Evolutionary conservation across 108 stramenopile genomes (phyloP).

Genomic region (Cyclotella atomus): DNA sequence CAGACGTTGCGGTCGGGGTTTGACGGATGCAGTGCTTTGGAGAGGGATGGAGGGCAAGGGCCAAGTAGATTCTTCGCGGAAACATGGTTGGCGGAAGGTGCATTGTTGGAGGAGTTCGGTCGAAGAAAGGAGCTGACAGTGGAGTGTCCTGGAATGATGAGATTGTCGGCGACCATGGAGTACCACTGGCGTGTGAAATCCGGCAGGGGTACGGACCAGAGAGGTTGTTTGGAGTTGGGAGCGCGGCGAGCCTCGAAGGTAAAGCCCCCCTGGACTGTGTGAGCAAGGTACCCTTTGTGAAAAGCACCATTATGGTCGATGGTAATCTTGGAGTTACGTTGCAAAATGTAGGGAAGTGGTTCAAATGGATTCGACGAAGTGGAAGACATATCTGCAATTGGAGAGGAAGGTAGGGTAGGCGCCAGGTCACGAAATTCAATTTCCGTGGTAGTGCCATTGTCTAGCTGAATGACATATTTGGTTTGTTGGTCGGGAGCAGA

Average conservation of each 20-base stretch:
- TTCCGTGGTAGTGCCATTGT: background rate
- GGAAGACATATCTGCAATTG: background rate
- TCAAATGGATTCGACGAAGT: background rate
- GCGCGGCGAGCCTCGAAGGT: background rate
- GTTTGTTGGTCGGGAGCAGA: background rate
- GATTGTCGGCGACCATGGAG: slow-evolving; percentile 1
- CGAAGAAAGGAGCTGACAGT: slow-evolving; percentile 5
- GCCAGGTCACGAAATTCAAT: background rate
- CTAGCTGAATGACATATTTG: background rate
- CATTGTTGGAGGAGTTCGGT: slow-evolving; percentile 12
- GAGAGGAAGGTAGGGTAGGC: background rate
- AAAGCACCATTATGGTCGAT: slow-evolving; percentile 11
- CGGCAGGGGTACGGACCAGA: slow-evolving; percentile 6
- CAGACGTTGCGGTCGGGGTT: slow-evolving; percentile 16
- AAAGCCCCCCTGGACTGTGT: slow-evolving; percentile 1
- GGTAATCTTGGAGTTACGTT: slow-evolving; percentile 18
- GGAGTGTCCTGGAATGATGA: slow-evolving; percentile 7
- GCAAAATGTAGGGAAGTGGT: background rate
- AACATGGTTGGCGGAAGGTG: slow-evolving; percentile 5
- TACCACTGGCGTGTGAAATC: slow-evolving; percentile 10
- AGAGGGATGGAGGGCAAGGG: slow-evolving; percentile 11
- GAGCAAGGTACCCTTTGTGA: slow-evolving; percentile 11
- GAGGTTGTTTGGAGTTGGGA: background rate
- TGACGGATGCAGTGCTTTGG: slow-evolving; percentile 5
- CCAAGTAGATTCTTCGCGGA: slow-evolving; percentile 10